Conservation (phyloP, 169 alveolate genomes). For the Plasmodium knowlesi region DNA sequence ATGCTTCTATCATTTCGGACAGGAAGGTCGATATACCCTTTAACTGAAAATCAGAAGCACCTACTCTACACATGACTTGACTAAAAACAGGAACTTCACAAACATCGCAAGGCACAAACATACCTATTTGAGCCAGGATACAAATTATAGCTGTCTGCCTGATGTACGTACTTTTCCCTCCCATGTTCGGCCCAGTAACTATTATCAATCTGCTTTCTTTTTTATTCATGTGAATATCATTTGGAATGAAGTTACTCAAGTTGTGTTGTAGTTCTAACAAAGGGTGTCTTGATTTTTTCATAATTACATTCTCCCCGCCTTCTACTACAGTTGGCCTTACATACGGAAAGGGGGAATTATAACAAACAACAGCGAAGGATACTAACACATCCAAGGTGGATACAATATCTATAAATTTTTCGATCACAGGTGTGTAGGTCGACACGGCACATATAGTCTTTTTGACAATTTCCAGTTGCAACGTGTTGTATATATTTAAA, state of each 20-base stretch:
- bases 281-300: constrained; percentile 90
- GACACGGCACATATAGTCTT: constrained; percentile 95
- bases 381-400: constrained; percentile 94
- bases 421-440: constrained; percentile 95
- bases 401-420: constrained; percentile 89
- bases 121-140: constrained; percentile 94
- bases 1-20: constrained; percentile 98
- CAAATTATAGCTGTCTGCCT: constrained; percentile 88
- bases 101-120: constrained; percentile 93
- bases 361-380: constrained; percentile 93
- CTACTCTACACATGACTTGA: constrained; percentile 96
- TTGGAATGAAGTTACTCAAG: constrained; percentile 88
- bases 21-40: constrained; percentile 97
- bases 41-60: constrained; percentile 96
- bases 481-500: constrained; percentile 85
- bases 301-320: constrained; percentile 86
- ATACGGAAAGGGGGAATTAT: constrained; percentile 87
- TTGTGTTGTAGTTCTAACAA: constrained; percentile 85
- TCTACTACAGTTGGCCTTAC: constrained; percentile 90
- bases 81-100: constrained; percentile 94
- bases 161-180: constrained; percentile 97
- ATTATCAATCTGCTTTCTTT: constrained; percentile 89
- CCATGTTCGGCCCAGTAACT: constrained; percentile 99
- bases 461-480: constrained; percentile 88
- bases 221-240: constrained; percentile 87